phyloP scores from a whole-genome alignment of 495 filamentous ascomycete genomes.

The Lasiosphaeriaceae sp. region DNA sequence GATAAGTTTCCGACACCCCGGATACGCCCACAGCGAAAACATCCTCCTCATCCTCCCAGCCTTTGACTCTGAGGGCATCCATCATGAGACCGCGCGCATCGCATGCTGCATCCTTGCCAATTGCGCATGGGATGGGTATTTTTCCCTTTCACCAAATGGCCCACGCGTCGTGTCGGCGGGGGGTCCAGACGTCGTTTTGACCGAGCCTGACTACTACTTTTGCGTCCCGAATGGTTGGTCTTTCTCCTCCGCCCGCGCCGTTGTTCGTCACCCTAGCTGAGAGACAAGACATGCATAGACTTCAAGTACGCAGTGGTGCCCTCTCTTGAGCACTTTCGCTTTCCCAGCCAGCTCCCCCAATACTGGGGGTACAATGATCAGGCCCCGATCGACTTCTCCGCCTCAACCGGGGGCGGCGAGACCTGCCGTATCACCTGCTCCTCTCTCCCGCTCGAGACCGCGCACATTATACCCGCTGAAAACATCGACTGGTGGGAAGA shows the following conservation, averaged over 20 bases:
- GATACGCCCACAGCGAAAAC: not conserved
- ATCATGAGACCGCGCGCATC: slow-evolving; percentile 1
- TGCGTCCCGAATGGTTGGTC: not conserved
- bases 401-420: not conserved
- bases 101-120: slow-evolving; percentile 2
- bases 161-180: not conserved
- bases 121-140: slow-evolving; percentile 2
- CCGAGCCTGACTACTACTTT: not conserved
- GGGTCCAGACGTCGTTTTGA: not conserved
- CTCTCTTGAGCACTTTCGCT: not conserved
- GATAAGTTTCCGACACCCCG: slow-evolving; percentile 1
- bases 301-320: slow-evolving; percentile 1
- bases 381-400: not conserved
- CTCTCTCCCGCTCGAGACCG: not conserved
- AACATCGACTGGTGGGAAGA: not conserved
- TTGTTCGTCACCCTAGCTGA: not conserved
- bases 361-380: not conserved
- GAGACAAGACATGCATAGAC: not conserved
- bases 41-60: not conserved
- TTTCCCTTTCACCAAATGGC: not conserved
- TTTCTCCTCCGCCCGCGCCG: not conserved
- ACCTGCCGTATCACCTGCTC: not conserved
- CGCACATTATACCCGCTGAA: not conserved
- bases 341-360: not conserved
- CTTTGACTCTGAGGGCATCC: slow-evolving; percentile 3